phyloP scores from a whole-genome alignment of 768 basidiomycete genomes.

The Coprinellus micaceus region DNA sequence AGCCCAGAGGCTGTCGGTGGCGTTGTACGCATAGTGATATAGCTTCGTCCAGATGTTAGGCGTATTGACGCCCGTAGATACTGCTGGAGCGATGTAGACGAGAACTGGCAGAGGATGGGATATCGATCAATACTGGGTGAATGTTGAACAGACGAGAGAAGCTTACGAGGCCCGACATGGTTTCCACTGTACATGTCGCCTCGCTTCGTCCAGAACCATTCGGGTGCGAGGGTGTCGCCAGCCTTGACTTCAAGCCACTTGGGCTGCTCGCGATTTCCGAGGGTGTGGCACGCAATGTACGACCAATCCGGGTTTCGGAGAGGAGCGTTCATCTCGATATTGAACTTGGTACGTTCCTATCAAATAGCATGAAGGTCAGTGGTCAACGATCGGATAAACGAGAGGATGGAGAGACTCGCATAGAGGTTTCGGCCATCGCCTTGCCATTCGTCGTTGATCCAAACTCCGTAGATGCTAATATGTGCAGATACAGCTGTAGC shows the following conservation, averaged over 20 bases:
- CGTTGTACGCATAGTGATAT: conserved; percentile 5
- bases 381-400: too few species aligned
- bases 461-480: conserved; percentile 7
- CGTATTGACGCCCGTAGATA: neutral
- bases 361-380: neutral
- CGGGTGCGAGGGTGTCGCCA: conserved; percentile 4
- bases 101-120: neutral
- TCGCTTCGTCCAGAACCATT: conserved; percentile 3
- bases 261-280: neutral
- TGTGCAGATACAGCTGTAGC: neutral
- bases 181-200: neutral
- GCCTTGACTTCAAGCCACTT: conserved; percentile 5
- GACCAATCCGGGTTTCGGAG: neutral
- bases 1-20: neutral
- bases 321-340: neutral
- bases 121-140: neutral
- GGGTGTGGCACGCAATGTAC: conserved; percentile 1
- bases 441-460: conserved; percentile 7
- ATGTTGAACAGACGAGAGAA: neutral
- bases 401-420: neutral
- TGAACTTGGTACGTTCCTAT: conserved; percentile 1
- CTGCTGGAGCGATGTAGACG: conserved; percentile 9
- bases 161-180: neutral
- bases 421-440: conserved; percentile 10
- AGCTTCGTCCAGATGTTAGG: conserved; percentile 9